Evolutionary conservation across 164 flowering plant species (phyloP).

Genomic region (Chimonanthus praecox): DNA sequence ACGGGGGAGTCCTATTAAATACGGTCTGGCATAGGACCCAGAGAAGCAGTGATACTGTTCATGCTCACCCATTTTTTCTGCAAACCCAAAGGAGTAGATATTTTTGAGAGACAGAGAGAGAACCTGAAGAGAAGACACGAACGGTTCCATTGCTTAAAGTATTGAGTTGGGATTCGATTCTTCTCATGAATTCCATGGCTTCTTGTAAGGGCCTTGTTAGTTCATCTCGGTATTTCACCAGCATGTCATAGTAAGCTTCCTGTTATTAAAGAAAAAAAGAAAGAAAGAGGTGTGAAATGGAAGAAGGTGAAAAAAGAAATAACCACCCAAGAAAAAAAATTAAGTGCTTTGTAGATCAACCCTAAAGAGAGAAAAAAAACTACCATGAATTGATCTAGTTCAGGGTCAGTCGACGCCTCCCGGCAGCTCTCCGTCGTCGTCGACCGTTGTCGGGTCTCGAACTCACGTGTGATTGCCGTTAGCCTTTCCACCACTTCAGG

Average conservation of each 20-base stretch:
- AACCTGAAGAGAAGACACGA: constrained; percentile 2
- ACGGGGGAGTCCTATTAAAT: not conserved
- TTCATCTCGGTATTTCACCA: constrained; percentile 83
- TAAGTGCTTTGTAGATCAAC: not conserved
- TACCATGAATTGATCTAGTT: constrained; percentile 90
- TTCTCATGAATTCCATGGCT: constrained; percentile 81
- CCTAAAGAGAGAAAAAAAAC: not conserved
- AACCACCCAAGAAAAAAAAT: not conserved
- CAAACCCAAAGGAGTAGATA: not conserved
- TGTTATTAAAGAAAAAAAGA: not conserved
- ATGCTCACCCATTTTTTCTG: not conserved
- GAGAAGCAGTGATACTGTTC: not conserved
- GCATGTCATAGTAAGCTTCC: constrained; percentile 98
- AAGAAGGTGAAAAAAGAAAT: not conserved
- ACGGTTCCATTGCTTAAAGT: constrained; percentile 53
- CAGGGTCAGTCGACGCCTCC: constrained; percentile 71
- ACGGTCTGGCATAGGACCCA: constrained; percentile 1
- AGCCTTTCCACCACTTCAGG: constrained; percentile 76
- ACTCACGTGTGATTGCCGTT: constrained; percentile 25
- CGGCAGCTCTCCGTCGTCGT: constrained; percentile 4
- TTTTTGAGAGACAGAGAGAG: not conserved
- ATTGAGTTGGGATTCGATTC: constrained; percentile 81
- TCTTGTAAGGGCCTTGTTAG: constrained; percentile 88
- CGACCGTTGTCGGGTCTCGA: not conserved
- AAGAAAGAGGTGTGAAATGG: not conserved